Evolutionary conservation across 345 rosid genomes (phyloP), one percentile per base, ranked within the genome.

Genomic region (Aethionema arabicum): DNA sequence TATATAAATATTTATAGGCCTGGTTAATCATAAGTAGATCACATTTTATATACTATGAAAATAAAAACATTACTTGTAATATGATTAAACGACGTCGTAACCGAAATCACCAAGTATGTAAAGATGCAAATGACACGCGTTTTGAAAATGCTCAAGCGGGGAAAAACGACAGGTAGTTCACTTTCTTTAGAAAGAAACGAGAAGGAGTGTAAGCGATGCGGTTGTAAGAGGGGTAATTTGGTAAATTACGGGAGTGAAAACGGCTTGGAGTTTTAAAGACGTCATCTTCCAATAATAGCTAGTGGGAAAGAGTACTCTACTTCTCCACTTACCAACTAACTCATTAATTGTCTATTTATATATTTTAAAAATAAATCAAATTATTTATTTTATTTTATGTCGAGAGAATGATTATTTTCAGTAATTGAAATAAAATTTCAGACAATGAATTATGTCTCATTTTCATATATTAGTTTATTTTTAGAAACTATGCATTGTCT

Each of bases 201-300:
- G 44, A 54, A 3, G 39, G 27, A 46, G 32, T 47, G 74, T 67
- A 67, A n/a, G 7, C 16, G 13, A 14, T 11, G 12, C 5, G 14
- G 14, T 32, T 59, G 29, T 35, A 32, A 49, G 41, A 47, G 49
- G 10, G 21, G 52, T 52, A n/a, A 65, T 44, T 5, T 43, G 3
- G 64, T 63, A 41, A 69, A 48, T 56, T 3, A 8, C 49, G 5
- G 40, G 2, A 40, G 8, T 35, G 27, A 40, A 56, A 70, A 70
- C 73, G 67, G 44, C 67, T 54, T 69, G 63, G 68, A 54, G 68
- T 61, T 70, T 59, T 63, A 46, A 48, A 59, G 69, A 63, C 74
- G 74, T 70, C 61, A 53, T 56, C 64, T 56, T 41, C 59, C 56
- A 39, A 47, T 62, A 62, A 69, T 56, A 62, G 44, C 69, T 32